These are phyloP conservation scores for Eremochloa ophiuroides DNA, from an alignment of 176 grass and related monocot genomes.

Conservation along the genomic window DNA sequence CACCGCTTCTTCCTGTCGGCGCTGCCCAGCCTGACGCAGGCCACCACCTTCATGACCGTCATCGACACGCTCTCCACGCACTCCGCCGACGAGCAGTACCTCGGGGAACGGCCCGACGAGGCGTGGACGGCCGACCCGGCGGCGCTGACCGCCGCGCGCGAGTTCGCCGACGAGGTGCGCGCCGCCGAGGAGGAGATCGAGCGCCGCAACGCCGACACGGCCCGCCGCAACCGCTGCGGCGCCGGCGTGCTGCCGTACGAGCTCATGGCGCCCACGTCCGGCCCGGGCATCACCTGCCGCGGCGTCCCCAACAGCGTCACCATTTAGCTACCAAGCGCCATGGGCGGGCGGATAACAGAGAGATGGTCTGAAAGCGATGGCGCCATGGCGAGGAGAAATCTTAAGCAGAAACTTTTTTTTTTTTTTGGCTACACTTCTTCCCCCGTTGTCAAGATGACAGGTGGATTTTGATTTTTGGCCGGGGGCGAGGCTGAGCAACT, in stretches of 20 bases:
- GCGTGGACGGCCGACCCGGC: constrained; percentile 70
- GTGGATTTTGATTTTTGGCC: not conserved
- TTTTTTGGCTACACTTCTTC: too few species aligned
- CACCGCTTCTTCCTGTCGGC: constrained; percentile 83
- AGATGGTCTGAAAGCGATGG: not conserved
- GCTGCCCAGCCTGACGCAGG: constrained; percentile 81
- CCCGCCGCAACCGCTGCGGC: constrained; percentile 63
- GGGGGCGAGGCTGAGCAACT: not conserved
- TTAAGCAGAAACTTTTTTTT: too few species aligned
- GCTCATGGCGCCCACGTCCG: constrained; percentile 77
- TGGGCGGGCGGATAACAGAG: not conserved
- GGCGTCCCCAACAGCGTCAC: constrained; percentile 87
- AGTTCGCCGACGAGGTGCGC: constrained; percentile 56
- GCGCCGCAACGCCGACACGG: constrained; percentile 55
- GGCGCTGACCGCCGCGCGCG: constrained; percentile 41
- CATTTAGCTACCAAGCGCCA: constrained; percentile 58
- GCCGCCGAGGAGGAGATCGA: constrained; percentile 73
- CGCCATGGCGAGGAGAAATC: too few species aligned
- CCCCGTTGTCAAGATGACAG: constrained; percentile 13
- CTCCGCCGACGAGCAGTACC: constrained; percentile 90
- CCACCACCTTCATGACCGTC: constrained; percentile 95
- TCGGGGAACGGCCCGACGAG: constrained; percentile 67
- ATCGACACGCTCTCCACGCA: constrained; percentile 98
- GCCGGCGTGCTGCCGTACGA: constrained; percentile 91
- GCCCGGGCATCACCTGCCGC: constrained; percentile 79